phyloP scores from a whole-genome alignment of 1,139 yeast genomes.

The Pichia sp. region DNA sequence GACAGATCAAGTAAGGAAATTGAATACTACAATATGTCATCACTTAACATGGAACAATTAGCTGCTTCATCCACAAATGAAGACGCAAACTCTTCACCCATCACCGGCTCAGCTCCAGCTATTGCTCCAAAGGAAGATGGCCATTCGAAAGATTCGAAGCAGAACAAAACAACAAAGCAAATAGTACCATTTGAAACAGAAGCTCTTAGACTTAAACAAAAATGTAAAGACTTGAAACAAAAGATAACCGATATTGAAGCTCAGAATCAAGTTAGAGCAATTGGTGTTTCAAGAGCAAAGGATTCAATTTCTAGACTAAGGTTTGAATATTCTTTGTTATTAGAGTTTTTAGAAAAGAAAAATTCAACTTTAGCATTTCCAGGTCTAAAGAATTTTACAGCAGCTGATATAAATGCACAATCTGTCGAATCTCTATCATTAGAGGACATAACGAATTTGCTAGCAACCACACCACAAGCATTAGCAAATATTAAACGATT shows the following conservation, averaged over 20 bases:
- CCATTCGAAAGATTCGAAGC: slow-evolving; percentile 1
- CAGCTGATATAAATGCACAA: slow-evolving; percentile 23
- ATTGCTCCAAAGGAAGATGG: neutral
- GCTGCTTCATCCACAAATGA: neutral
- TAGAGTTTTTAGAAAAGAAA: slow-evolving; percentile 72
- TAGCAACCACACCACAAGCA: slow-evolving; percentile 11
- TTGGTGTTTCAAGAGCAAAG: slow-evolving; percentile 76
- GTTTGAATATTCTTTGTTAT: slow-evolving; percentile 70
- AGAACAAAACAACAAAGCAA: slow-evolving; percentile 9
- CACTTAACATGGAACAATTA: neutral
- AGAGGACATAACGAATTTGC: slow-evolving; percentile 22
- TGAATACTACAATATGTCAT: too few relatives aligned
- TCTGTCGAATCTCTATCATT: slow-evolving; percentile 24
- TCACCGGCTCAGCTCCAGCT: neutral
- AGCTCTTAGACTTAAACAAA: slow-evolving; percentile 42
- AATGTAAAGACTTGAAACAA: slow-evolving; percentile 65
- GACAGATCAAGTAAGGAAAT: too few relatives aligned
- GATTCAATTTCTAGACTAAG: slow-evolving; percentile 72
- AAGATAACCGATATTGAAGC: slow-evolving; percentile 72
- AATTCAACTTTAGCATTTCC: slow-evolving; percentile 29
- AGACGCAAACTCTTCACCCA: neutral
- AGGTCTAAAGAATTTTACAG: slow-evolving; percentile 17
- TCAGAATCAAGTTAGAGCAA: slow-evolving; percentile 69
- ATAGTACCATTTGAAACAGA: slow-evolving; percentile 18
- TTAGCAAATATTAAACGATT: slow-evolving; percentile 6